A percentile compares a stretch with the other conserved stretches of the same genome.
Conservation (phyloP, 106 monocot species). For the Allium fistulosum region DNA sequence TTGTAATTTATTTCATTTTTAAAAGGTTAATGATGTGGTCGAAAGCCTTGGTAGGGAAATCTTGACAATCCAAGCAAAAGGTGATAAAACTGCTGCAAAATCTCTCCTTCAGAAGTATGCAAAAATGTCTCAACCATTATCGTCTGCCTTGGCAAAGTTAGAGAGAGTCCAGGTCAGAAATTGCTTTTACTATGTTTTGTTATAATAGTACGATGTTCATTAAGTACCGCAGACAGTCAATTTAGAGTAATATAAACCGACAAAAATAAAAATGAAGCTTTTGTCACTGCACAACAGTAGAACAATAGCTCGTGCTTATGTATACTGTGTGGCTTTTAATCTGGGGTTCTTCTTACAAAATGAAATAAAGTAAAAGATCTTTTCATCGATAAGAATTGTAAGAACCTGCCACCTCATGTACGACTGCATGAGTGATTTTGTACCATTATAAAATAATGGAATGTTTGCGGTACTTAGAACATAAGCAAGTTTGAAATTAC, state of each 20-base stretch:
- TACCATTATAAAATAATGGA: no score
- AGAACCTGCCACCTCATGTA: no score
- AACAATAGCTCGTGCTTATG: neutral
- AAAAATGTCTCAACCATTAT: conserved; percentile 54
- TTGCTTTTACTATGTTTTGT: neutral
- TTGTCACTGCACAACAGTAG: neutral
- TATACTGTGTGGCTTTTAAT: neutral
- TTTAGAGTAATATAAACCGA: neutral
- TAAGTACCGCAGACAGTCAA: no score
- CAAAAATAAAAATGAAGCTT: neutral
- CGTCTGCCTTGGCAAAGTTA: conserved; percentile 49
- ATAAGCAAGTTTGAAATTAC: no score
- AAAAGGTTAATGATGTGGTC: conserved; percentile 76
- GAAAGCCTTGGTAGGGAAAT: conserved; percentile 85
- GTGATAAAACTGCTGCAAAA: conserved; percentile 73
- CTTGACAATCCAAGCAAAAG: conserved; percentile 84
- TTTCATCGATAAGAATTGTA: neutral
- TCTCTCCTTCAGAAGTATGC: conserved; percentile 64
- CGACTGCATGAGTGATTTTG: no score
- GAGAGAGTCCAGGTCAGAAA: conserved; percentile 61
- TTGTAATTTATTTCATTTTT: neutral
- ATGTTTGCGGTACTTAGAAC: no score
- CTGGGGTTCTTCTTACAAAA: neutral
- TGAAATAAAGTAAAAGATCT: neutral
- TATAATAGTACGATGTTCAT: neutral